Evolutionary conservation across 2,329 filamentous ascomycete genomes (phyloP), one percentile per base, ranked within the genome.

Genomic region (Monilinia aucupariae): DNA sequence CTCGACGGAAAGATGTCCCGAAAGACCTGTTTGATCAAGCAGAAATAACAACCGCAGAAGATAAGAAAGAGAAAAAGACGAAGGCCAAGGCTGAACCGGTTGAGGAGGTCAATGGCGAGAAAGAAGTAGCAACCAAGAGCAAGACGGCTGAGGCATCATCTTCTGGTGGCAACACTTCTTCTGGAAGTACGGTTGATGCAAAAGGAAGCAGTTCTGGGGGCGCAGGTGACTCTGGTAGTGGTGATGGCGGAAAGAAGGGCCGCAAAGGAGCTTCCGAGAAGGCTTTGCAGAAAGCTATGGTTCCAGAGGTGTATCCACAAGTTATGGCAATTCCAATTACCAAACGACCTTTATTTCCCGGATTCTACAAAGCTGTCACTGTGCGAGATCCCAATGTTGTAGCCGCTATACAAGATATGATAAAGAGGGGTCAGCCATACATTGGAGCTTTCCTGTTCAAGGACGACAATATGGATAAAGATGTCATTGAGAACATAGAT

Each of bases 331-430:
- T 99, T 62, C 94, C 94, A 9, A 97, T 99, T 71, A 90, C 91
- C 34, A 92, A 96, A 75, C 84, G 94, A 60, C 94, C 94, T 13
- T 80, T 99, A 15, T 99, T 97, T 77, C 94, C 94, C 1, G 94
- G 94, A 1, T 99, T 97, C 77, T 99, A 99, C 80, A 99, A 99
- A 78, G 93, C 94, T 12, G 94, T 99, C 69, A 99, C 93, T 4
- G 96, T 99, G 69, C 88, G 91, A 74, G 92, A 99, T 72, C 90
- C 90, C 22, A 90, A 94, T 70, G 94, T 99, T 43, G 89, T 92
- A 17, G 86, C 87, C 47, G 94, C 94, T 27, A 96, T 99, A 68
- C 89, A 92, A 64, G 96, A 99, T 74, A 94, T 96, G 82, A 91
- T 97, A 75, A 96, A 96, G 81, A 84, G 93, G 59, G 94, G 94